Base-by-base conservation (phyloP, 495 filamentous ascomycete species). In the Schizothecium vesticola region DNA sequence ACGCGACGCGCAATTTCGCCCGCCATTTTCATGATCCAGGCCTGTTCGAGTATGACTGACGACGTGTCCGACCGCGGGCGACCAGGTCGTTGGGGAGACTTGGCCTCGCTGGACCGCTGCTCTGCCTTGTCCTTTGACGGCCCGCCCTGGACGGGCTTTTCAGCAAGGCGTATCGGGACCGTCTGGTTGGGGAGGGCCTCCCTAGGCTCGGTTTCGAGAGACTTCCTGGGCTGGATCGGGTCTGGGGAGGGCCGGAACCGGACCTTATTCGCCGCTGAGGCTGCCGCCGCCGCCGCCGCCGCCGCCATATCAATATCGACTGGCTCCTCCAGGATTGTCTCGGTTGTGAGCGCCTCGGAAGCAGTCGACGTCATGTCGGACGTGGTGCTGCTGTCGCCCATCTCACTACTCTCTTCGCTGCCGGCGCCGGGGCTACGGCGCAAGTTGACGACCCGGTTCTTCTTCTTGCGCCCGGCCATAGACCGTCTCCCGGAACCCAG, bases 371-470 rank as follows among this genome's bases (percentile, higher is more conserved):
- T 8, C 43, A 51, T 51, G 43, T 51, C 43, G 16, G 43, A 51
- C 16, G 16, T 2, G 43, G 43, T 51, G 43, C 69, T 58, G 22
- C 59, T 70, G 22, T 84, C 82, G 28, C 79, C 81, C 24, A 68
- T 67, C 36, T 86, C 83, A 61, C 81, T 85, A 59, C 70, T 72
- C 51, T 83, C 85, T 69, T 87, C 84, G n/a, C 83, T 82, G 36
- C 86, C 84, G 51, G 84, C 81, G 33, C 86, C 84, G 56, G 84
- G 78, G 74, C 84, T 88, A 55, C 85, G 84, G 7, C 94, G 90
- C 57, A 99, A 79, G 75, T 98, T 93, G 67, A 99, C 92, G 29
- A 99, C 91, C n/a, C 95, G 87, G 68, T 88, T 93, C 86, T 97
- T 98, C 77, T 92, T 91, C 76, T 90, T 94, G 31, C 92, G 86